Conservation (phyloP, 345 rosid species). For the Brassica juncea region DNA sequence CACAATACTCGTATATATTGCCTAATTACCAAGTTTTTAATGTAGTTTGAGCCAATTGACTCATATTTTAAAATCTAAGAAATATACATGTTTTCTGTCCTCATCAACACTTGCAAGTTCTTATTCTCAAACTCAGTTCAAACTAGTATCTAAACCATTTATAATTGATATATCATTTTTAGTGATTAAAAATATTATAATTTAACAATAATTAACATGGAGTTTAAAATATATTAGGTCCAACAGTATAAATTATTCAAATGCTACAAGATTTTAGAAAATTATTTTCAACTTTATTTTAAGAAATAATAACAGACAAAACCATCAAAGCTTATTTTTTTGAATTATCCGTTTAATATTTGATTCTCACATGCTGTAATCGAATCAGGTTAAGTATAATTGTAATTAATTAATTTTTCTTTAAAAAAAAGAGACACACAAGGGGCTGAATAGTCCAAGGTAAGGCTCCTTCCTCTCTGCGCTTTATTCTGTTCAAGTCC, state of each 20-base stretch:
- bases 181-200: not conserved
- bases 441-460: constrained; percentile 37
- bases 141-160: not conserved
- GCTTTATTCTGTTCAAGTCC: constrained; percentile 90
- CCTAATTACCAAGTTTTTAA: no score
- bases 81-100: not conserved
- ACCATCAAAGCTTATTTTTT: not conserved
- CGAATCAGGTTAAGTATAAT: not conserved
- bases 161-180: not conserved
- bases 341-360: not conserved
- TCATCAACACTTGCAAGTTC: not conserved
- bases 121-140: not conserved
- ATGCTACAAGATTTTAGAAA: not conserved
- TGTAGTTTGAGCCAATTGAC: no score
- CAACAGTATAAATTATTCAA: not conserved
- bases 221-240: not conserved
- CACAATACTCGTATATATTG: no score
- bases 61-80: not conserved
- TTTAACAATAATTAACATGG: not conserved
- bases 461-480: constrained; percentile 40
- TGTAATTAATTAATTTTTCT: not conserved
- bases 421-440: not conserved
- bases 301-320: not conserved
- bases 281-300: not conserved
- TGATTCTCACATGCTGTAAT: not conserved